phyloP scores from a whole-genome alignment of 164 flowering plant species.

The Sextonia rubra region DNA sequence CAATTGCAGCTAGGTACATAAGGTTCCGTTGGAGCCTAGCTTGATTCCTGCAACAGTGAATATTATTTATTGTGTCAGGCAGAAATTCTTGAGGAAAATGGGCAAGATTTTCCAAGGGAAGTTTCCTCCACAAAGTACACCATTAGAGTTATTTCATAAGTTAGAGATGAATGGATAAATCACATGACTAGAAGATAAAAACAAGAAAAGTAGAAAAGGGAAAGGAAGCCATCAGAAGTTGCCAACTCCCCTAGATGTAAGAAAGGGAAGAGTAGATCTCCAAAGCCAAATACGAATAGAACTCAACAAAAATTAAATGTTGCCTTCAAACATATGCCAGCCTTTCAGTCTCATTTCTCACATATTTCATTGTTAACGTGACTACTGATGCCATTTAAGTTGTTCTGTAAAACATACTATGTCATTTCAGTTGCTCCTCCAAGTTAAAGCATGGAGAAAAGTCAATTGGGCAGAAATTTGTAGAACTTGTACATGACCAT shows the following conservation, averaged over 20 bases:
- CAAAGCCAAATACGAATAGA: too few species aligned
- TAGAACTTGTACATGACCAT: too few species aligned
- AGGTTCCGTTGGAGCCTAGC: slow-evolving; percentile 81
- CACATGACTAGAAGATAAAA: background rate
- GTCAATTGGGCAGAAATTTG: background rate
- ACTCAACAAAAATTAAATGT: too few species aligned
- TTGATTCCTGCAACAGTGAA: slow-evolving; percentile 51
- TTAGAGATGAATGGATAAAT: background rate
- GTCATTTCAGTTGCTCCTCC: background rate
- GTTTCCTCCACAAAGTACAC: too few species aligned
- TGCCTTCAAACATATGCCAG: too few species aligned
- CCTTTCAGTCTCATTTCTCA: background rate
- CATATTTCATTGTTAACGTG: too few species aligned
- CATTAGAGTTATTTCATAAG: background rate
- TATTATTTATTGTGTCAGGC: background rate
- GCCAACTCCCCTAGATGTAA: background rate
- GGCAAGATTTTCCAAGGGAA: background rate
- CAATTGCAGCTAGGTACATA: slow-evolving; percentile 97
- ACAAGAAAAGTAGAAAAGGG: background rate
- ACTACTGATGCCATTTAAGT: background rate
- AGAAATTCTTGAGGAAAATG: background rate
- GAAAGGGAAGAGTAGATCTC: too few species aligned
- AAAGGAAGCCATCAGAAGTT: background rate
- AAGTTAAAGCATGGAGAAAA: background rate
- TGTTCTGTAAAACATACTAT: background rate